These are phyloP conservation scores for Coemansia asiatica DNA, from an alignment of 192 early-diverging fungal species.

Conservation along the genomic window DNA sequence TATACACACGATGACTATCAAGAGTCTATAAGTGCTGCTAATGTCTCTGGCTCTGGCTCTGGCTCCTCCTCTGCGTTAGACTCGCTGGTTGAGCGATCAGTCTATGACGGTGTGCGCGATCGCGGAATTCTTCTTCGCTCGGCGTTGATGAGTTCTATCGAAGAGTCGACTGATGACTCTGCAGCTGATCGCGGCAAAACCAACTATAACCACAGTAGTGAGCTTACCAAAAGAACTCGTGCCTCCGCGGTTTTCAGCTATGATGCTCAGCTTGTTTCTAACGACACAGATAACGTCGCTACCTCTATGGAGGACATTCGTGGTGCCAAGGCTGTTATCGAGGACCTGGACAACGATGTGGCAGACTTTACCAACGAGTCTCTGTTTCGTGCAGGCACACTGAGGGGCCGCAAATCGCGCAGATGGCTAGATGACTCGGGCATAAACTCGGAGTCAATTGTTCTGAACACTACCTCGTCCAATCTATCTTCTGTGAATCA, in stretches of 20 bases:
- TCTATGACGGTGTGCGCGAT: slow-evolving; percentile 45
- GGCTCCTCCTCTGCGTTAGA: not conserved
- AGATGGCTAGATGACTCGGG: slow-evolving; percentile 5
- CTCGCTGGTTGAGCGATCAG: slow-evolving; percentile 16
- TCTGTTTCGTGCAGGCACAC: slow-evolving; percentile 10
- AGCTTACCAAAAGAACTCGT: not conserved
- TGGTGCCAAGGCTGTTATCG: slow-evolving; percentile 25
- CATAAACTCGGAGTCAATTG: not conserved
- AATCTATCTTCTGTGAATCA: not conserved
- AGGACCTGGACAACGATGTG: slow-evolving; percentile 16
- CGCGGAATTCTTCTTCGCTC: slow-evolving; percentile 51
- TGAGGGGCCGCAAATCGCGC: slow-evolving; percentile 1
- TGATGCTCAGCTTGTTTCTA: not conserved
- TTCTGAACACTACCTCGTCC: not conserved
- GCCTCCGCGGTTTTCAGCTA: not conserved
- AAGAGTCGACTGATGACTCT: not conserved
- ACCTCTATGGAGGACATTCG: slow-evolving; percentile 33
- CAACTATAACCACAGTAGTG: not conserved
- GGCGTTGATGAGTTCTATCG: slow-evolving; percentile 32
- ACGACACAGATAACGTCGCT: not conserved
- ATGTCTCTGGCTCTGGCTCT: not conserved
- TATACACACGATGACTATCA: not conserved
- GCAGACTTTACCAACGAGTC: slow-evolving; percentile 26
- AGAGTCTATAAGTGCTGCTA: no score
- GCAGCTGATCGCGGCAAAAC: not conserved